Conservation (phyloP, 2,329 filamentous ascomycete species). For the Colletotrichum navitas region DNA sequence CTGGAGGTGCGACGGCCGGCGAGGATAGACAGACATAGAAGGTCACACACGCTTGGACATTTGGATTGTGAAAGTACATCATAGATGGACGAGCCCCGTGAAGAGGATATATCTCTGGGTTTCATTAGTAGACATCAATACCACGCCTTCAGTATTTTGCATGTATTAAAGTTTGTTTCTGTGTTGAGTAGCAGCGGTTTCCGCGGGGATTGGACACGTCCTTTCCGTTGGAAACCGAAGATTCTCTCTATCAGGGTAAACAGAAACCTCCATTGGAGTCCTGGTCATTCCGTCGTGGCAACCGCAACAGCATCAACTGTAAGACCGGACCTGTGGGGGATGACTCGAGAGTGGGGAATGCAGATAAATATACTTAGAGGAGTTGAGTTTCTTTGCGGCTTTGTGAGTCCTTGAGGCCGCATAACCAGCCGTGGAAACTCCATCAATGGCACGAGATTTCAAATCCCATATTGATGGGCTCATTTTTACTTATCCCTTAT, state of each 20-base stretch:
- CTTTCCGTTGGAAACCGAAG: no score
- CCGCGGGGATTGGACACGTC: no score
- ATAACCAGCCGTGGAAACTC: not conserved
- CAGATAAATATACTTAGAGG: not conserved
- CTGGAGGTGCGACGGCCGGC: not conserved
- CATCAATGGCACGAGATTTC: not conserved
- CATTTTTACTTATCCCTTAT: not conserved
- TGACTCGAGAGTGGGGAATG: not conserved
- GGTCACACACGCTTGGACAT: not conserved
- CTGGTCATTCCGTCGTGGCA: not conserved
- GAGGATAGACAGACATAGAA: conserved; percentile 1
- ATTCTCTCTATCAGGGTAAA: not conserved
- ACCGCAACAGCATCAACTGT: not conserved
- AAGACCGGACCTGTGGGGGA: no score
- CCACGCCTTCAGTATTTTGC: not conserved
- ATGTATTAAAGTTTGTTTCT: no score
- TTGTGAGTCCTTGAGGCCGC: not conserved
- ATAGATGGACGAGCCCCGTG: not conserved
- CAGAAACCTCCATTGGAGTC: no score
- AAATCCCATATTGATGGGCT: not conserved
- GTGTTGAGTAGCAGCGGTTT: no score
- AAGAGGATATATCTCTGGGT: not conserved
- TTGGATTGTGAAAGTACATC: not conserved
- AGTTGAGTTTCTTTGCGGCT: conserved; percentile 1
- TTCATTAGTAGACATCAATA: not conserved